Conservation (phyloP, 2,329 filamentous ascomycete genomes). For the Neoscytalidium dimidiatum region DNA sequence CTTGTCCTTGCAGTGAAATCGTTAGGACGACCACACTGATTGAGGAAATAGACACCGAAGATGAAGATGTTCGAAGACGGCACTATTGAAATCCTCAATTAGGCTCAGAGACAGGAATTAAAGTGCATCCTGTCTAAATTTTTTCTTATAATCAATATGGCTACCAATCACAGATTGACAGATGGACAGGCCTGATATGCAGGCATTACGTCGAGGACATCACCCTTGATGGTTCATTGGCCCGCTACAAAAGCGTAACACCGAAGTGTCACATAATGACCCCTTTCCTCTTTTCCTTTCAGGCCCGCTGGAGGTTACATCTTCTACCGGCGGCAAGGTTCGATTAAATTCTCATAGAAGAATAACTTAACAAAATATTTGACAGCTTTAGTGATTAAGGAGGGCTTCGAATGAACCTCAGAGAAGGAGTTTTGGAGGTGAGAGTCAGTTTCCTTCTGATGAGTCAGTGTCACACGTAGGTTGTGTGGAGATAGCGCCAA, state of each 20-base stretch:
- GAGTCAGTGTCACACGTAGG: too few relatives aligned
- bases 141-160: not conserved
- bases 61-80: constrained; percentile 21
- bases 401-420: too few relatives aligned
- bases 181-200: not conserved
- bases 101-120: not conserved
- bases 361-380: not conserved
- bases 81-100: constrained; percentile 18
- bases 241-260: not conserved
- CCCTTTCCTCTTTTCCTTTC: not conserved
- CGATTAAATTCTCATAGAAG: not conserved
- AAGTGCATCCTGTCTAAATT: not conserved
- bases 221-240: not conserved
- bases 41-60: not conserved
- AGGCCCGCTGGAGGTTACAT: not conserved
- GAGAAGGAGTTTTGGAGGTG: too few relatives aligned
- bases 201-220: not conserved
- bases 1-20: too few relatives aligned
- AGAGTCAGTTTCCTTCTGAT: too few relatives aligned
- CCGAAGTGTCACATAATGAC: not conserved
- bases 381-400: not conserved
- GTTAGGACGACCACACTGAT: not conserved
- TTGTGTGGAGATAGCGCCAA: too few relatives aligned
- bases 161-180: not conserved
- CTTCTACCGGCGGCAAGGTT: not conserved